Evolutionary conservation across 106 monocot genomes (phyloP), one percentile per base, ranked within the genome.

Genomic region (Iris macrosiphon): DNA sequence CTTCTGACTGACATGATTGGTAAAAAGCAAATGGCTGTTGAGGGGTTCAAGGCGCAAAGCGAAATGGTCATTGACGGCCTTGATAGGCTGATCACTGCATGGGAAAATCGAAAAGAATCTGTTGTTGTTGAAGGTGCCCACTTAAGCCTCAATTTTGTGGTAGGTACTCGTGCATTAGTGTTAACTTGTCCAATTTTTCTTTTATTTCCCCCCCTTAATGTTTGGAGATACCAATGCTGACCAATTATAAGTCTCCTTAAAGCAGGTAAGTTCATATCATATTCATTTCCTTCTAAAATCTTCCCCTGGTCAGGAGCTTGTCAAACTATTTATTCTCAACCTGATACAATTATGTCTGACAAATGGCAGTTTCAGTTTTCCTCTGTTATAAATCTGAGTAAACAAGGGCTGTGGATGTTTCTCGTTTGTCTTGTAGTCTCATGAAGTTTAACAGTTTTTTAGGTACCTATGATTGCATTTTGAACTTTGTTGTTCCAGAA

Each of bases 61-160:
- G 80, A 80, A 57, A 80, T 80, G 80, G 80, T 80, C 4, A 71
- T 80, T 66, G 80, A 80, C 45, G 71, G 74, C 34, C 80, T 80
- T 40, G 74, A 80, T 52, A 29, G 80, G 40, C 51, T 80, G 33
- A 80, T 80, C 40, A 80, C 80, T 30, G 54, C 74, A 2, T 80
- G 80, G 80, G 80, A 80, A 75, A 70, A 66, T 7, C 64, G 54
- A 51, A 75, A 70, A 6, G 65, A 80, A 49, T 80, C 80, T 45
- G 80, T 74, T 57, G 74, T 80, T 12, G 69, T 80, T 49, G 80
- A 80, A 48, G 80, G 80, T 42, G 80, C 75, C 32, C 80, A 80
- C 48, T 57, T 80, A 38, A 80, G 74, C 62, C 65, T 80, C 15
- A 80, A 80, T 45, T 80, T 80, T 66, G 84, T 79, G 78, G 84